phyloP scores from a whole-genome alignment of 2,329 filamentous ascomycete species.

The Fusarium napiforme region DNA sequence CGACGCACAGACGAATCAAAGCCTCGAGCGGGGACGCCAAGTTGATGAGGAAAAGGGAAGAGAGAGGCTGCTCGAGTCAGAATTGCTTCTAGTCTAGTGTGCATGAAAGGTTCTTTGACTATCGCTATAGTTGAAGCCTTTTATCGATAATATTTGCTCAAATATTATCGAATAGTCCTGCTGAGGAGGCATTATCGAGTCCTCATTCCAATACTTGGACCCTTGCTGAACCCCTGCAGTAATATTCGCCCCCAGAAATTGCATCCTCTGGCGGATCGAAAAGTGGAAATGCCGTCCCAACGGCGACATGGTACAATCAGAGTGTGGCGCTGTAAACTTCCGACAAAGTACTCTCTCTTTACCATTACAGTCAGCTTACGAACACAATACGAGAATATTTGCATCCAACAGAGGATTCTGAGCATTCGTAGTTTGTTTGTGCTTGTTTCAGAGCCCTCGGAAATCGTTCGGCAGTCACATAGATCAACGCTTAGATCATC shows the following conservation, averaged over 20 bases:
- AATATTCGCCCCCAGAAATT: constrained; percentile 18
- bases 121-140: background rate
- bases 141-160: background rate
- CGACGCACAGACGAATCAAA: constrained; percentile 18
- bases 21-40: constrained; percentile 17
- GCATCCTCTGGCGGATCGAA: constrained; percentile 32
- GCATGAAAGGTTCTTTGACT: background rate
- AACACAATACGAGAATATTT: background rate
- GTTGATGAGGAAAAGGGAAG: background rate
- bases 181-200: background rate
- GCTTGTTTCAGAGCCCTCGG: constrained; percentile 8
- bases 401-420: background rate
- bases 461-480: constrained; percentile 16
- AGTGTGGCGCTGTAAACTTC: constrained; percentile 32
- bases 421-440: background rate
- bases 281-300: constrained; percentile 26
- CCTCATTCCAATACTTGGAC: constrained; percentile 7
- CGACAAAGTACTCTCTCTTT: background rate
- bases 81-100: background rate
- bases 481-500: constrained; percentile 30
- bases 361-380: background rate
- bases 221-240: constrained; percentile 8
- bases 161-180: background rate
- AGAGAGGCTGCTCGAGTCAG: constrained; percentile 2
- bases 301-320: background rate